phyloP scores from a whole-genome alignment of 805 yeast species.

The Cyberlindnera sargentensis region DNA sequence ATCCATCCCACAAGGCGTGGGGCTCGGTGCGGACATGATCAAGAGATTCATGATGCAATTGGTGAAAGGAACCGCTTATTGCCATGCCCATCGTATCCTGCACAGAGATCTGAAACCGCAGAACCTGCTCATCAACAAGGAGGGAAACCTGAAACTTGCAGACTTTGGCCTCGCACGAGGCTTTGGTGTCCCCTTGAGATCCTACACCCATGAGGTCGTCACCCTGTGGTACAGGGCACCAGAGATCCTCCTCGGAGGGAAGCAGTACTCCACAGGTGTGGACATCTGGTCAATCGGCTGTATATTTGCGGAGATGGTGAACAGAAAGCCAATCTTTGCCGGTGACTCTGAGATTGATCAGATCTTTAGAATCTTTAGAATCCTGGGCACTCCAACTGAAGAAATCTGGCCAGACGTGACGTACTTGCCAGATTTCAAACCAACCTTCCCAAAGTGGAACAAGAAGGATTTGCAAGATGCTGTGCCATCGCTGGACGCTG shows the following conservation, averaged over 20 bases:
- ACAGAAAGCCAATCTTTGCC: slow-evolving; percentile 90
- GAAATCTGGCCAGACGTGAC: slow-evolving; percentile 93
- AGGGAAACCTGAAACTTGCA: slow-evolving; percentile 85
- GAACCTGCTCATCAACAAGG: slow-evolving; percentile 88
- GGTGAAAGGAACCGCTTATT: slow-evolving; percentile 83
- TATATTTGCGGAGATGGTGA: slow-evolving; percentile 96
- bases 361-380: slow-evolving; percentile 85
- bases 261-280: slow-evolving; percentile 95
- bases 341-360: slow-evolving; percentile 98
- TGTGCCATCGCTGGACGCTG: slow-evolving; percentile 73
- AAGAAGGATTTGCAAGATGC: slow-evolving; percentile 62
- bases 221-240: slow-evolving; percentile 98
- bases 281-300: slow-evolving; percentile 99
- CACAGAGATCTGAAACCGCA: slow-evolving; percentile 98
- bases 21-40: slow-evolving; percentile 83
- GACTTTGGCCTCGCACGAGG: slow-evolving; percentile 97
- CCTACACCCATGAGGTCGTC: slow-evolving; percentile 97
- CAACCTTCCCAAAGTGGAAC: slow-evolving; percentile 88
- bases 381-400: slow-evolving; percentile 92
- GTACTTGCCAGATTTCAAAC: slow-evolving; percentile 85
- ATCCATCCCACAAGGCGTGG: slow-evolving; percentile 82
- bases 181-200: slow-evolving; percentile 93
- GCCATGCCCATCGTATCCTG: slow-evolving; percentile 89
- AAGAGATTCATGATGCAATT: slow-evolving; percentile 90
- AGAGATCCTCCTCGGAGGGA: slow-evolving; percentile 90